phyloP scores from a whole-genome alignment of 495 filamentous ascomycete species.

The Chaetomium fimeti region DNA sequence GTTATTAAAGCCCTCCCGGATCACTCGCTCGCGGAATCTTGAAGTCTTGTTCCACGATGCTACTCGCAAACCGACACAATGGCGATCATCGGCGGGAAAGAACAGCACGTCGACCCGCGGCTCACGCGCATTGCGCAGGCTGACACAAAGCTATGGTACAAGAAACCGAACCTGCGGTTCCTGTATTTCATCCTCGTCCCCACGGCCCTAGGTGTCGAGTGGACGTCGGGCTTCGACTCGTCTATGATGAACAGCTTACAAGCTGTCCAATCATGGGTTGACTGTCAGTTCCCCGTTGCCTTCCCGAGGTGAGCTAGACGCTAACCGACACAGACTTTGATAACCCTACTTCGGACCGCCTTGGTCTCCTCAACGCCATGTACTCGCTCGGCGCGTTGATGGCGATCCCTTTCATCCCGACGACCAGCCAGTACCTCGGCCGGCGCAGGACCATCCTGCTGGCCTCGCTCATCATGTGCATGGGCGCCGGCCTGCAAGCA shows the following conservation, averaged over 20 bases:
- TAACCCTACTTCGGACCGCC: constrained; percentile 36
- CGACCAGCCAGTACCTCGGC: constrained; percentile 50
- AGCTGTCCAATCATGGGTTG: constrained; percentile 56
- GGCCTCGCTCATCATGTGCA: constrained; percentile 49
- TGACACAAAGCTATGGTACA: constrained; percentile 58
- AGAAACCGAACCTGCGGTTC: constrained; percentile 59
- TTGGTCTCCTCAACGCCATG: constrained; percentile 44
- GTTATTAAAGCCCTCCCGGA: neutral
- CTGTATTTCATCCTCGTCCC: constrained; percentile 66
- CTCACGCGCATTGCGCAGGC: constrained; percentile 48
- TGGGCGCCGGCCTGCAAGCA: constrained; percentile 33
- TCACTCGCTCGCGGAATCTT: neutral
- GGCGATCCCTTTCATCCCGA: constrained; percentile 57
- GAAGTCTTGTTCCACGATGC: neutral
- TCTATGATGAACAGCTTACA: constrained; percentile 66
- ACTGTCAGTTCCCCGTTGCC: constrained; percentile 43
- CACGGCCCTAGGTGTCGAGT: constrained; percentile 63
- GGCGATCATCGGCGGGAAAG: constrained; percentile 31
- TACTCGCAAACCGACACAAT: constrained; percentile 7
- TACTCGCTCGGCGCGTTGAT: constrained; percentile 45
- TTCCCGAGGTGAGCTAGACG: neutral
- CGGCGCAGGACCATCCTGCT: constrained; percentile 55
- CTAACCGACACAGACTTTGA: constrained; percentile 36
- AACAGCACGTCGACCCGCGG: constrained; percentile 39
- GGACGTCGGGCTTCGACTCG: constrained; percentile 65